Percentiles rank a stretch among this genome's conserved stretches.
These are phyloP conservation scores for Gilbertella persicaria DNA, from an alignment of 371 early-diverging fungal species.

Conservation along the genomic window DNA sequence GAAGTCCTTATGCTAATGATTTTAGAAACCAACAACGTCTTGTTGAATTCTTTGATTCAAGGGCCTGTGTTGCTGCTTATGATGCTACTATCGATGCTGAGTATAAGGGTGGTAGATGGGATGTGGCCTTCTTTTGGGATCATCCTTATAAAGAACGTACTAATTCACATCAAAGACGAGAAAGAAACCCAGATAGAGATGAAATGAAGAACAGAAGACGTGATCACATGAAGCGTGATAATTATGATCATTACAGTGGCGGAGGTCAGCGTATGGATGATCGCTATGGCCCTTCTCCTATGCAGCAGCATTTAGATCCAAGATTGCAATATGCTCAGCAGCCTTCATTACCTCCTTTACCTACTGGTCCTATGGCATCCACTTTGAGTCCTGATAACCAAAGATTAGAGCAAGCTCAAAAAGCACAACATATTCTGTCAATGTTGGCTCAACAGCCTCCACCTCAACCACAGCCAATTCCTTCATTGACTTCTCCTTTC, in stretches of 20 bases:
- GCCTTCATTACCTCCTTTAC: background rate
- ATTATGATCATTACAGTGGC: constrained; percentile 10
- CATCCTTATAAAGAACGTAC: constrained; percentile 43
- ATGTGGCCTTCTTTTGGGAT: constrained; percentile 57
- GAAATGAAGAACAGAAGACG: constrained; percentile 6
- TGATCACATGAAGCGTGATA: constrained; percentile 5
- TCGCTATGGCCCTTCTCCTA: background rate
- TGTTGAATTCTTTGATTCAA: constrained; percentile 58
- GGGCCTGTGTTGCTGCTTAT: constrained; percentile 48
- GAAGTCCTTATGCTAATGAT: background rate
- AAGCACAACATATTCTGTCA: constrained; percentile 29
- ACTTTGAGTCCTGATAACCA: constrained; percentile 2
- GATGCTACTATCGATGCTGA: constrained; percentile 33
- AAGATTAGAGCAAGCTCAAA: constrained; percentile 34
- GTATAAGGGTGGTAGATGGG: constrained; percentile 49
- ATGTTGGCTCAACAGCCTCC: constrained; percentile 17
- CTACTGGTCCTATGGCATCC: background rate
- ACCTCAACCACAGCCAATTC: background rate
- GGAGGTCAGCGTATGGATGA: background rate
- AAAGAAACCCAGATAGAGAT: constrained; percentile 15
- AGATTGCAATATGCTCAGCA: constrained; percentile 15
- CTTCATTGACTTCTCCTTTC: constrained; percentile 1
- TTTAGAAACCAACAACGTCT: constrained; percentile 47
- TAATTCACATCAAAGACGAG: constrained; percentile 9
- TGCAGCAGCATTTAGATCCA: constrained; percentile 5